Evolutionary conservation across 345 rosid genomes (phyloP).

Genomic region (Lumnitzera racemosa): DNA sequence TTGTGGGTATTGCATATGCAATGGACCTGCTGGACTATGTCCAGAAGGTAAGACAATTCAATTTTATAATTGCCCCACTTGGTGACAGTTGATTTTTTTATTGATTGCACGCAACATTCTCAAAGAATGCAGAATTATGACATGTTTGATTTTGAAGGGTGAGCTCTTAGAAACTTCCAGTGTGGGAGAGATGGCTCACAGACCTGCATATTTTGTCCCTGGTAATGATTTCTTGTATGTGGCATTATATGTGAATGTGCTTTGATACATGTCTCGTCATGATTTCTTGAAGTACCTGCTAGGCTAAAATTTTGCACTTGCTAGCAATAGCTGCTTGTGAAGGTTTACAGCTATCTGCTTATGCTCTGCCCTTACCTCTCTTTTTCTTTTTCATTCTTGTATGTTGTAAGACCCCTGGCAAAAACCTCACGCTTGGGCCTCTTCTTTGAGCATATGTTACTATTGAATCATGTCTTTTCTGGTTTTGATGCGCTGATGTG

Average conservation of each 20-base stretch:
- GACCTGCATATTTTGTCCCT: constrained; percentile 95
- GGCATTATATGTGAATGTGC: constrained; percentile 3
- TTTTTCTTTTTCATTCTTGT: too few relatives aligned
- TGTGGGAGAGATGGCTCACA: constrained; percentile 94
- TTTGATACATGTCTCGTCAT: neutral
- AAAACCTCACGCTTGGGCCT: too few relatives aligned
- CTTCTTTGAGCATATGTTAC: too few relatives aligned
- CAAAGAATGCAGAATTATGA: constrained; percentile 35
- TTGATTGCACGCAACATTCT: constrained; percentile 27
- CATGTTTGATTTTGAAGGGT: constrained; percentile 84
- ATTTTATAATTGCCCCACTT: constrained; percentile 8
- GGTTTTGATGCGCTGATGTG: too few relatives aligned
- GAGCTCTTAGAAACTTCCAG: constrained; percentile 73
- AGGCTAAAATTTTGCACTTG: too few relatives aligned
- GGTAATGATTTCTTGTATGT: constrained; percentile 39
- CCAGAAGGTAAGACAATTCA: constrained; percentile 61
- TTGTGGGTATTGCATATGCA: constrained; percentile 94
- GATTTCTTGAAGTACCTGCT: too few relatives aligned
- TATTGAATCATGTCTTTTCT: too few relatives aligned
- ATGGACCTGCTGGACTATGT: constrained; percentile 95
- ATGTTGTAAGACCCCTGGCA: too few relatives aligned
- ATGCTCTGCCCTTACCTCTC: too few relatives aligned
- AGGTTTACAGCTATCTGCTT: too few relatives aligned
- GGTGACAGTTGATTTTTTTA: constrained; percentile 14
- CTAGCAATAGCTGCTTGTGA: too few relatives aligned